Base-by-base conservation (phyloP, 768 basidiomycete species). In the Udeniomyces megalosporus region DNA sequence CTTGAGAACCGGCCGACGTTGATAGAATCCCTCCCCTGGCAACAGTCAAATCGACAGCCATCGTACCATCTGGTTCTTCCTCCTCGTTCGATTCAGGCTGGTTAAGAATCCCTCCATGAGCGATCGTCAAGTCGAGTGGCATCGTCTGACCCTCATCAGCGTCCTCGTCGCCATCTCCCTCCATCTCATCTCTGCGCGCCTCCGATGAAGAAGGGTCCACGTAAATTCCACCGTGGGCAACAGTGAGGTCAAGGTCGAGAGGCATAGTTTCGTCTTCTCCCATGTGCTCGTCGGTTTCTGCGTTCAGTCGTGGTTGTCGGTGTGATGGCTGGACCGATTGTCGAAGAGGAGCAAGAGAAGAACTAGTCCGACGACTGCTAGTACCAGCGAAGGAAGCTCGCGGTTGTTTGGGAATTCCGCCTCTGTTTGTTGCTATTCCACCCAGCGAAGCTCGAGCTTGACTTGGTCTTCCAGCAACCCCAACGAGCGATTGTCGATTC, bases 21-120 rank as follows among this genome's bases (percentile, higher is more conserved):
- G 42, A 7, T 24, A 57, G 47, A 28, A 58, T 38, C 3, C 51
- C 44, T 35, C 57, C 53, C 22, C 49, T 45, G 6, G 63, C 64
- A n/a, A 67, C 42, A 51, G 67, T 62, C 51, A 70, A 69, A 11
- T 68, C 62, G 64, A 71, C 71, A n/a, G 69, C 59, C 34, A 35
- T 38, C 26, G 42, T 45, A 3, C 42, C 54, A 38, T 72, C 71
- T 42, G 67, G 32, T 12, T 22, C 28, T 1, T 55, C 44, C 20
- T 53, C 53, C 8, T 64, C 67, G 11, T 48, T 53, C 11, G 67
- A 67, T 28, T 8, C 17, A 42, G 38, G 17, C 38, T n/a, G 51
- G 17, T 57, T 28, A 42, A 45, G 52, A 38, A 58, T 52, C 4
- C 51, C 34, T 42, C 57, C 46, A 24, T 44, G 42, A 4, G 61